Evolutionary conservation across 2,329 filamentous ascomycete species (phyloP), one percentile per base, ranked within the genome.

Genomic region (Berkeleyomyces basicola): DNA sequence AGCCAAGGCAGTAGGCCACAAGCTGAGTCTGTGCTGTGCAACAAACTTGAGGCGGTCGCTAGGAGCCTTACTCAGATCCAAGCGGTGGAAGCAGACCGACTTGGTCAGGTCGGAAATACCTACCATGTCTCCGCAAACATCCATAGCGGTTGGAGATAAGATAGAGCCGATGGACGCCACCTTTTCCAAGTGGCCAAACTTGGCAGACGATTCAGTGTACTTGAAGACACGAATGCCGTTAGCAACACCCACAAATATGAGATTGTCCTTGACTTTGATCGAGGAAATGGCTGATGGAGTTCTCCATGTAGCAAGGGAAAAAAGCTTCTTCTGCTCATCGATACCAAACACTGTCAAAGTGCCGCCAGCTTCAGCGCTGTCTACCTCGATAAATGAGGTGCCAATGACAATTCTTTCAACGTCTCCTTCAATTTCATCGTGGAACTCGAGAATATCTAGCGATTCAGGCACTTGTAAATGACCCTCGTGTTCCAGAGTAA

Each of bases 21-120:
- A 88, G 85, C 1, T 91, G 96, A 2, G 82, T 79, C 91, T 92
- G 97, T 0, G 84, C 78, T 0, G 87, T 85, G 68, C 92, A 84
- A 68, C 86, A 90, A 70, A 96, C 89, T 23, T 91, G 81, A 3
- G 87, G 87, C 2, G 87, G 77, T 75, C 96, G 90, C 77, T 43
- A 3, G 60, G n/a, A 5, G 37, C 39, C 61, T 77, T 81, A 61
- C 85, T 81, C 2, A 79, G 78, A 0, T 78, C 76, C 70, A 86
- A 93, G 70, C 93, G 79, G 7, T 96, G 77, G 4, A 97, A 75
- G 1, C 87, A 85, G 33, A 95, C 78, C 1, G 89, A 95, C 74
- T 97, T 96, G 88, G 96, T 96, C 55, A 99, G 76, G 70, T 99
- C 93, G 0, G 86, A 88, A 7, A 97, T 84, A 0, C 88, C 89